Conservation (phyloP, 768 basidiomycete genomes). For the Sporobolomyces phaffii region DNA sequence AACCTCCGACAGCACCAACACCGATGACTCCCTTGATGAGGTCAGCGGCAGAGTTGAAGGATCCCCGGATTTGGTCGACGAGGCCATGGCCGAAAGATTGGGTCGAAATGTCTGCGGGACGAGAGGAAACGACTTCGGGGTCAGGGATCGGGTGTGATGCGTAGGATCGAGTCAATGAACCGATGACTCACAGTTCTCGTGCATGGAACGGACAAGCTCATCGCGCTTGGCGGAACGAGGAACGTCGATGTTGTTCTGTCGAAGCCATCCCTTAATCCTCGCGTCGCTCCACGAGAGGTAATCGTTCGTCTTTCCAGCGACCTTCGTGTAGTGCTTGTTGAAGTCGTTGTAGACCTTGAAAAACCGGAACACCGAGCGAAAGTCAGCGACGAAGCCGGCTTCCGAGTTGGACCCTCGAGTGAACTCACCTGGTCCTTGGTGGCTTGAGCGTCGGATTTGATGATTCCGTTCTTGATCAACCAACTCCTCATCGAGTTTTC, state of each 20-base stretch:
- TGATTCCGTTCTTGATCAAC: slow-evolving; percentile 67
- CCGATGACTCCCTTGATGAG: slow-evolving; percentile 46
- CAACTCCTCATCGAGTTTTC: slow-evolving; percentile 66
- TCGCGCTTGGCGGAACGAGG: slow-evolving; percentile 55
- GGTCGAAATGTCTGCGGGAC: slow-evolving; percentile 60
- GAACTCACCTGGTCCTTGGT: slow-evolving; percentile 60
- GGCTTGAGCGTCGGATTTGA: slow-evolving; percentile 57
- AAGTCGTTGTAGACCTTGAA: slow-evolving; percentile 57
- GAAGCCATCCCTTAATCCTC: slow-evolving; percentile 78
- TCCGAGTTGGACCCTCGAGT: too few species aligned
- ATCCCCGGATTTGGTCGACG: slow-evolving; percentile 61
- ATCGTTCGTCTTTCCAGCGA: slow-evolving; percentile 53
- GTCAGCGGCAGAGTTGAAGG: slow-evolving; percentile 53
- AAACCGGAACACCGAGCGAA: slow-evolving; percentile 12
- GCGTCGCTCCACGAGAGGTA: slow-evolving; percentile 92
- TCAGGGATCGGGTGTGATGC: too few species aligned
- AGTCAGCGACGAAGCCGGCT: too few species aligned
- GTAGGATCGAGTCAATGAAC: not conserved
- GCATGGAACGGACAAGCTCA: slow-evolving; percentile 62
- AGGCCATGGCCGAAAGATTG: slow-evolving; percentile 56
- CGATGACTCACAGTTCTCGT: slow-evolving; percentile 42
- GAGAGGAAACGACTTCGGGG: slow-evolving; percentile 2
- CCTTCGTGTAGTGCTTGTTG: slow-evolving; percentile 57
- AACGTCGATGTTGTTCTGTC: slow-evolving; percentile 62
- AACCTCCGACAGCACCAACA: slow-evolving; percentile 38